These are phyloP conservation scores for Quercus mongolica DNA, from an alignment of 306 rosid species.

Conservation along the genomic window DNA sequence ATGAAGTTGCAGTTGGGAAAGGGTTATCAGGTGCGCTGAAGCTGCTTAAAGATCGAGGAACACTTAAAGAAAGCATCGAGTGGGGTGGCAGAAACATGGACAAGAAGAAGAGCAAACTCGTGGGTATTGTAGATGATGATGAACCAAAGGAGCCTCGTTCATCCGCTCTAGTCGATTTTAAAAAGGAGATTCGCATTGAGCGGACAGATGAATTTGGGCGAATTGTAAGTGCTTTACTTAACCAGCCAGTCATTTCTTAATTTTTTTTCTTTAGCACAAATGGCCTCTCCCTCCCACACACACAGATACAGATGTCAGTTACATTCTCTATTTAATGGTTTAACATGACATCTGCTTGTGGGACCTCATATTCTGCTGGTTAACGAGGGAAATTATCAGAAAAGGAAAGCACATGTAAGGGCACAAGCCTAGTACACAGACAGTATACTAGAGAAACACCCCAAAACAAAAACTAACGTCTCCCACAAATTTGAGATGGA, in stretches of 20 bases:
- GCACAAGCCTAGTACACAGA: no score
- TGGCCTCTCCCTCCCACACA: no score
- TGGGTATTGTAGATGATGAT: constrained; percentile 71
- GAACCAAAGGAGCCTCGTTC: constrained; percentile 59
- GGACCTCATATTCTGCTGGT: background rate
- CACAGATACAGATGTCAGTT: no score
- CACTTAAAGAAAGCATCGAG: constrained; percentile 83
- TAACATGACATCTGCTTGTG: background rate
- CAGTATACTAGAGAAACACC: no score
- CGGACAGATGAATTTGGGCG: constrained; percentile 94
- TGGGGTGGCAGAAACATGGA: constrained; percentile 99
- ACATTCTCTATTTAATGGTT: background rate
- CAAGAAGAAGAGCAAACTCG: constrained; percentile 90
- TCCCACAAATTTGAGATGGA: no score
- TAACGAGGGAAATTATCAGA: background rate
- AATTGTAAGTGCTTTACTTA: constrained; percentile 59
- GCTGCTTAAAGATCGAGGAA: constrained; percentile 88
- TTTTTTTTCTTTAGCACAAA: background rate
- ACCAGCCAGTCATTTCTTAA: background rate
- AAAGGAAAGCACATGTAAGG: no score
- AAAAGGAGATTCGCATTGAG: constrained; percentile 83
- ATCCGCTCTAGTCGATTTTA: constrained; percentile 40
- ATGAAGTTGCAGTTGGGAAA: constrained; percentile 87
- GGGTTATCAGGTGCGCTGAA: constrained; percentile 83
- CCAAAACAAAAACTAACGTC: no score